Base-by-base conservation (phyloP, 2,329 filamentous ascomycete genomes). In the Pestalotiopsis sp. region DNA sequence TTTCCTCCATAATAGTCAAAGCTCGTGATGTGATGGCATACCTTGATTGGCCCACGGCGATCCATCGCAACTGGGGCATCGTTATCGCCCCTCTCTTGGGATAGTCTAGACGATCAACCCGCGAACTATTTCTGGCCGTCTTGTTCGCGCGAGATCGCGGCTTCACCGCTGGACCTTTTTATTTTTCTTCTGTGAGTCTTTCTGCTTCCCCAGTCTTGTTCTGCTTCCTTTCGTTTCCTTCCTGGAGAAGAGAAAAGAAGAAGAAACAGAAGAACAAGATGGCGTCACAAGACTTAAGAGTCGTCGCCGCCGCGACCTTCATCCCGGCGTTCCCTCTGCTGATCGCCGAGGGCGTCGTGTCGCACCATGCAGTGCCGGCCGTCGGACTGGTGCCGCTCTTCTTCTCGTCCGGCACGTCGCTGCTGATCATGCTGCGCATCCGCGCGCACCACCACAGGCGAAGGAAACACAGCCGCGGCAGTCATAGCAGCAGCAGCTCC, bases 261-360 rank as follows among this genome's bases (percentile, higher is more conserved):
- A n/a, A 9, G n/a, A 17, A n/a, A 59, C 7, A 39, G 27, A 31
- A 14, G 38, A 23, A 17, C 17, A 52, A 27, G 12, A 64, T 64
- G 61, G 61, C 61, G 38, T 17, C 61, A 23, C 20, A 20, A 2
- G 25, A 23, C 12, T 39, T 82, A 57, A 81, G 82, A 69, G 74
- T 77, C 66, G 69, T 80, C 68, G 77, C 78, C 65, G 75, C 78
- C 70, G 71, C 76, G 64, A 78, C 76, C 66, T 82, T 82, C 69
- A 41, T 83, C 38, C 81, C 80, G 56, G 80, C 80, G 6, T 79
- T 83, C 59, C 78, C 80, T 3, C 77, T 83, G 20, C 80, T 79
- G 70, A 70, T 84, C 69, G 74, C 78, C 38, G 80, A 82, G 72
- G 80, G 79, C 71, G 73, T 79, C 60, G 72, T 82, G 66, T 80